A percentile compares a stretch with the other conserved stretches of the same genome.
Conservation (phyloP, 208 protist genomes). For the Acanthamoeba quina region DNA sequence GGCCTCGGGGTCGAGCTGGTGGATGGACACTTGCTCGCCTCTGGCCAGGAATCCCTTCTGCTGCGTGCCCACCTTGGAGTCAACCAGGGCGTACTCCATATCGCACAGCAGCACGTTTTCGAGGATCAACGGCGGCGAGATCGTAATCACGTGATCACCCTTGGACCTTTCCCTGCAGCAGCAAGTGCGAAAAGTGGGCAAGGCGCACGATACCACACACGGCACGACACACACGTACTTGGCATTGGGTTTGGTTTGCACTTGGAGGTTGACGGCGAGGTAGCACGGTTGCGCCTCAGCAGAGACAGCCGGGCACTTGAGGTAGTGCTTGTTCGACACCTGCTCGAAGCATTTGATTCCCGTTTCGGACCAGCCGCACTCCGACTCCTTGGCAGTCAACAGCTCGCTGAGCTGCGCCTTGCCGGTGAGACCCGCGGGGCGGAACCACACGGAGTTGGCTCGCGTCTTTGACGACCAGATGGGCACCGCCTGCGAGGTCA, state of each 20-base stretch:
- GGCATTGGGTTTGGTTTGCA: slow-evolving; percentile 10
- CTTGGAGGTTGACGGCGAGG: slow-evolving; percentile 40
- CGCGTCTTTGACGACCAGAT: slow-evolving; percentile 44
- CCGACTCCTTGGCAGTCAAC: slow-evolving; percentile 41
- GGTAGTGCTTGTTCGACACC: neutral
- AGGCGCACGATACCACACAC: neutral
- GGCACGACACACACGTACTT: neutral
- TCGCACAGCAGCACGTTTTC: slow-evolving; percentile 71
- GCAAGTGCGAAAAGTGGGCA: neutral
- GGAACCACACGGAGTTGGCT: slow-evolving; percentile 66
- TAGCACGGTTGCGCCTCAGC: slow-evolving; percentile 36
- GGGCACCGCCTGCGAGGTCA: slow-evolving; percentile 61
- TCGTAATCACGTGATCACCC: slow-evolving; percentile 67
- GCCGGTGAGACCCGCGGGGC: slow-evolving; percentile 13
- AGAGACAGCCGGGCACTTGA: slow-evolving; percentile 36
- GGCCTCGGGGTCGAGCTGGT: slow-evolving; percentile 43
- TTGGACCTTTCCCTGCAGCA: slow-evolving; percentile 27
- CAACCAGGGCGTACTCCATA: slow-evolving; percentile 68
- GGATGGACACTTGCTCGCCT: slow-evolving; percentile 62
- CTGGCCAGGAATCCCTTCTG: slow-evolving; percentile 49
- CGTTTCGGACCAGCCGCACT: slow-evolving; percentile 57
- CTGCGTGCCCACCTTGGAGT: slow-evolving; percentile 40
- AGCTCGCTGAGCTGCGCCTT: slow-evolving; percentile 5
- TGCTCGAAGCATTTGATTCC: slow-evolving; percentile 40
- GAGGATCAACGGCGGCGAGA: slow-evolving; percentile 63